These are phyloP conservation scores for Irineochytrium annulatum DNA, from an alignment of 192 early-diverging fungal genomes.

Conservation along the genomic window DNA sequence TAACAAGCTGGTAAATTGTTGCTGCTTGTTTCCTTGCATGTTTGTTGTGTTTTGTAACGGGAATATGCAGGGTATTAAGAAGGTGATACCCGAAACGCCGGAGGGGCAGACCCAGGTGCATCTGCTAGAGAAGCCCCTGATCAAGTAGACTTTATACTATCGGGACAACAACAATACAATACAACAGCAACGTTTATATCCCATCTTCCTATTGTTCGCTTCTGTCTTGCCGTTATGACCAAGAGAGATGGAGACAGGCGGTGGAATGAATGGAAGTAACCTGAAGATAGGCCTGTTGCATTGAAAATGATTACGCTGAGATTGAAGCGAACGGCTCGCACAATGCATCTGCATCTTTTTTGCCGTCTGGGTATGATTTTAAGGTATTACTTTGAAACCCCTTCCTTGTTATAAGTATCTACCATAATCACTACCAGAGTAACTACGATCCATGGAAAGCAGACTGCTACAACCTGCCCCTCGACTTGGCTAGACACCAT, in stretches of 20 bases:
- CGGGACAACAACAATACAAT: too few relatives aligned
- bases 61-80: constrained; percentile 42
- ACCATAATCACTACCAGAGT: too few relatives aligned
- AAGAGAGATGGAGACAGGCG: not conserved
- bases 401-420: too few relatives aligned
- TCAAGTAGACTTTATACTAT: constrained; percentile 31
- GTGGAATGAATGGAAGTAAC: not conserved
- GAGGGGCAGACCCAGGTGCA: constrained; percentile 51
- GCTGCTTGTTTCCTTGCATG: not conserved
- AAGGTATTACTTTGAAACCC: too few relatives aligned
- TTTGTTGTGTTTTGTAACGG: not conserved
- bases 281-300: not conserved
- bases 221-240: not conserved
- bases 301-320: not conserved
- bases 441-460: too few relatives aligned
- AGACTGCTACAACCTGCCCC: too few relatives aligned
- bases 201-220: too few relatives aligned
- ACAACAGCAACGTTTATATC: too few relatives aligned
- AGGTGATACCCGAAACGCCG: constrained; percentile 55
- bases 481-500: too few relatives aligned
- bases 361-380: too few relatives aligned
- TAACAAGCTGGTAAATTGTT: constrained; percentile 69
- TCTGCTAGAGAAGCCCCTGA: constrained; percentile 47
- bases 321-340: not conserved
- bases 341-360: too few relatives aligned